phyloP scores from a whole-genome alignment of 1,284 basidiomycete species.

The Fomitopsis schrenkii region DNA sequence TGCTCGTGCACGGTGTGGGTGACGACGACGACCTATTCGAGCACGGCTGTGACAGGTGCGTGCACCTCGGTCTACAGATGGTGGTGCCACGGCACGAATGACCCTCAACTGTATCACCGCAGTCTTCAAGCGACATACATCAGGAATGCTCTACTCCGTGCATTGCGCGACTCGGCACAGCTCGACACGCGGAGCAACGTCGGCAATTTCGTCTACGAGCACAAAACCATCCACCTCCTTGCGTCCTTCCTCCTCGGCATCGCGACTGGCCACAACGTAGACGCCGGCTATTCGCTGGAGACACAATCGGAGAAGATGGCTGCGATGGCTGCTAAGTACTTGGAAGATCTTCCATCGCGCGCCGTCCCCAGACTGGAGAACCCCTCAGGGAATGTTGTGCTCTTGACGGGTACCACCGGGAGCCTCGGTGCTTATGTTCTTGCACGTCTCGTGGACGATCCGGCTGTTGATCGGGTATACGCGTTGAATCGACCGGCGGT shows the following conservation, averaged over 20 bases:
- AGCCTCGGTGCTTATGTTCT: slow-evolving; percentile 28
- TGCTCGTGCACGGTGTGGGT: slow-evolving; percentile 19
- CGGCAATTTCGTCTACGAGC: slow-evolving; percentile 31
- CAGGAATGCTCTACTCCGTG: slow-evolving; percentile 33
- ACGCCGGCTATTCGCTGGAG: slow-evolving; percentile 2
- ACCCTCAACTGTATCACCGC: neutral
- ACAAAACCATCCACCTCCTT: slow-evolving; percentile 28
- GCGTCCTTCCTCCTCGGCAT: slow-evolving; percentile 19
- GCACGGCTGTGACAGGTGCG: slow-evolving; percentile 40
- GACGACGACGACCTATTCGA: slow-evolving; percentile 40
- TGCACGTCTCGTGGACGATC: slow-evolving; percentile 16
- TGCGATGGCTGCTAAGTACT: slow-evolving; percentile 29
- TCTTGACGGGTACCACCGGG: slow-evolving; percentile 34
- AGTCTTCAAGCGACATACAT: slow-evolving; percentile 40
- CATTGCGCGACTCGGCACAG: slow-evolving; percentile 24
- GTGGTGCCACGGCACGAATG: no score
- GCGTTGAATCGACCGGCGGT: slow-evolving; percentile 25
- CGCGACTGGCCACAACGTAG: slow-evolving; percentile 3
- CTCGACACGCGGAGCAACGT: slow-evolving; percentile 19
- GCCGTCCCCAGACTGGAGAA: neutral
- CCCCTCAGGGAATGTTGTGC: slow-evolving; percentile 10
- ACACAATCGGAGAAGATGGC: slow-evolving; percentile 21
- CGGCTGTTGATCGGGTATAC: slow-evolving; percentile 22
- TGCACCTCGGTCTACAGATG: neutral
- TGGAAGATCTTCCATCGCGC: slow-evolving; percentile 19